Conservation (phyloP, 2,329 filamentous ascomycete species). For the Colletotrichum salicis region DNA sequence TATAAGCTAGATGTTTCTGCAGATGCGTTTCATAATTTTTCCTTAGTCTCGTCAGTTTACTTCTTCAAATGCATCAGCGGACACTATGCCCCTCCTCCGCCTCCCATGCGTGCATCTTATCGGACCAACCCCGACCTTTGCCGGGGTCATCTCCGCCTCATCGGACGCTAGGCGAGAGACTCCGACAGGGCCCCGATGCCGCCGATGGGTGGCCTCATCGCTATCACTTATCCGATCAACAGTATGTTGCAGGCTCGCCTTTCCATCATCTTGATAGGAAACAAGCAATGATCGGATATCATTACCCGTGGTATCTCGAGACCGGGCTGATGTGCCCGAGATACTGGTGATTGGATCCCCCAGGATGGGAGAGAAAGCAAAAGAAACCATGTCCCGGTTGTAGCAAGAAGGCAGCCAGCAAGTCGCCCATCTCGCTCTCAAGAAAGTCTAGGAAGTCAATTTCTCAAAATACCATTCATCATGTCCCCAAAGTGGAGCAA, state of each 20-base stretch:
- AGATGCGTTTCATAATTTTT: neutral
- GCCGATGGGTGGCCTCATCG: neutral
- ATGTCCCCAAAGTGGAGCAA: neutral
- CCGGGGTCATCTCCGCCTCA: neutral
- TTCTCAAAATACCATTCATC: neutral
- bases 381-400: neutral
- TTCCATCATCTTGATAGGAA: neutral
- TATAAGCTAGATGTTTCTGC: neutral
- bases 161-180: neutral
- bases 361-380: neutral
- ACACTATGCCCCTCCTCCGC: neutral
- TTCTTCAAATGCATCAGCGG: too few relatives aligned
- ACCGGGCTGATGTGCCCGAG: neutral
- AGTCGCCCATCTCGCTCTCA: neutral
- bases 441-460: neutral
- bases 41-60: neutral
- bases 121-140: neutral
- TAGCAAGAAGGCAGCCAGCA: neutral
- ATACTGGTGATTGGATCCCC: neutral
- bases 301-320: neutral
- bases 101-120: neutral
- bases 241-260: neutral
- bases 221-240: neutral
- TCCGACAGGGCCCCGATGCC: slow-evolving; percentile 11
- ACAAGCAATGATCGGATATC: too few relatives aligned